These are phyloP conservation scores for Xerocomus amazonicus DNA, from an alignment of 1,284 basidiomycete genomes.

Conservation along the genomic window DNA sequence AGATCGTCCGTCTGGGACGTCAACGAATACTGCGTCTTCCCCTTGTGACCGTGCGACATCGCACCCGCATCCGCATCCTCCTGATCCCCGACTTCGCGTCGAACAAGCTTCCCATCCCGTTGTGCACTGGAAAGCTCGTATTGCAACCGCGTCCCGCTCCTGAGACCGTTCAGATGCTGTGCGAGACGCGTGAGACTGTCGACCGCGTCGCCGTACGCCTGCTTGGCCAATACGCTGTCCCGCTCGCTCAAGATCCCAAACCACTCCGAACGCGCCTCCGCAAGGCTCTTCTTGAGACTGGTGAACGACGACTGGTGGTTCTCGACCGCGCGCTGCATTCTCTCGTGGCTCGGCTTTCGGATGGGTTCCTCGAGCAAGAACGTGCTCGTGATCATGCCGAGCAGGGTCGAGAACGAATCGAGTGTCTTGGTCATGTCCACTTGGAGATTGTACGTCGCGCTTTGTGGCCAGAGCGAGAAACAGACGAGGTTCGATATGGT, in stretches of 20 bases:
- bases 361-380: constrained; percentile 80
- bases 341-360: constrained; percentile 51
- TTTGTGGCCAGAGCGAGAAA: constrained; percentile 78
- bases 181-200: constrained; percentile 82
- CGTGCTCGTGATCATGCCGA: constrained; percentile 75
- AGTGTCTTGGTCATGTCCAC: constrained; percentile 81
- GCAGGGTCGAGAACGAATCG: constrained; percentile 81
- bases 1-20: constrained; percentile 38
- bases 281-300: constrained; percentile 76
- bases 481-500: constrained; percentile 82
- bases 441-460: constrained; percentile 82
- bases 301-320: constrained; percentile 86
- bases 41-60: constrained; percentile 1
- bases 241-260: constrained; percentile 42
- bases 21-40: constrained; percentile 10
- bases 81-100: constrained; percentile 8
- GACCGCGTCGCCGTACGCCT: constrained; percentile 82
- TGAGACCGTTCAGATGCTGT: constrained; percentile 85
- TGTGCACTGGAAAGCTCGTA: constrained; percentile 74
- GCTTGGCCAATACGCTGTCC: constrained; percentile 41
- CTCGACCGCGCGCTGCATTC: constrained; percentile 71
- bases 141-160: constrained; percentile 80
- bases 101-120: constrained; percentile 49
- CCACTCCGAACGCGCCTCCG: constrained; percentile 84
- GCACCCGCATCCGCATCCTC: not conserved